These are phyloP conservation scores for Boletus tylopilopsis DNA, from an alignment of 768 basidiomycete genomes.

Conservation along the genomic window DNA sequence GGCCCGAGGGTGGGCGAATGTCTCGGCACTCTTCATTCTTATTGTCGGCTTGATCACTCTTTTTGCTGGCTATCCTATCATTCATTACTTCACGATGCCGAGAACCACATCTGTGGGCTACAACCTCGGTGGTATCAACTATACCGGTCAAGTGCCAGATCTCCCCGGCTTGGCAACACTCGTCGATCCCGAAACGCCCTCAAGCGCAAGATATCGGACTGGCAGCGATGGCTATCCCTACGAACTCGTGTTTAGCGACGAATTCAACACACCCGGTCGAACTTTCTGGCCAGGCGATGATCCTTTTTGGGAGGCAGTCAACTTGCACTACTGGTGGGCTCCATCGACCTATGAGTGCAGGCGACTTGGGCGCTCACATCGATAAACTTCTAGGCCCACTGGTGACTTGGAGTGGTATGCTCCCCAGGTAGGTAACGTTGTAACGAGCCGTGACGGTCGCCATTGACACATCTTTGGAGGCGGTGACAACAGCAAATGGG, in stretches of 20 bases:
- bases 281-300: conserved; percentile 81
- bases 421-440: conserved; percentile 46
- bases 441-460: neutral
- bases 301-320: conserved; percentile 82
- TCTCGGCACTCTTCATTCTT: conserved; percentile 67
- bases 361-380: conserved; percentile 5
- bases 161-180: conserved; percentile 64
- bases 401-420: conserved; percentile 85
- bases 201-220: conserved; percentile 47
- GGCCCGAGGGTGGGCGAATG: conserved; percentile 78
- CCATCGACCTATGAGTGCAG: neutral
- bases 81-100: conserved; percentile 46
- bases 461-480: conserved; percentile 29
- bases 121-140: conserved; percentile 84
- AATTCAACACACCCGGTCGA: conserved; percentile 71
- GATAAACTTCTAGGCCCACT: conserved; percentile 43
- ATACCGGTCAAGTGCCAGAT: conserved; percentile 79
- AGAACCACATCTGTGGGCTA: conserved; percentile 44
- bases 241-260: conserved; percentile 84
- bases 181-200: conserved; percentile 77
- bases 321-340: conserved; percentile 76
- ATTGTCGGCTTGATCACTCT: conserved; percentile 66
- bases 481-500: conserved; percentile 72
- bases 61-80: conserved; percentile 88
- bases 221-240: conserved; percentile 78